These are phyloP conservation scores for Pezicula radicicola DNA, from an alignment of 2,329 filamentous ascomycete genomes.

Conservation along the genomic window DNA sequence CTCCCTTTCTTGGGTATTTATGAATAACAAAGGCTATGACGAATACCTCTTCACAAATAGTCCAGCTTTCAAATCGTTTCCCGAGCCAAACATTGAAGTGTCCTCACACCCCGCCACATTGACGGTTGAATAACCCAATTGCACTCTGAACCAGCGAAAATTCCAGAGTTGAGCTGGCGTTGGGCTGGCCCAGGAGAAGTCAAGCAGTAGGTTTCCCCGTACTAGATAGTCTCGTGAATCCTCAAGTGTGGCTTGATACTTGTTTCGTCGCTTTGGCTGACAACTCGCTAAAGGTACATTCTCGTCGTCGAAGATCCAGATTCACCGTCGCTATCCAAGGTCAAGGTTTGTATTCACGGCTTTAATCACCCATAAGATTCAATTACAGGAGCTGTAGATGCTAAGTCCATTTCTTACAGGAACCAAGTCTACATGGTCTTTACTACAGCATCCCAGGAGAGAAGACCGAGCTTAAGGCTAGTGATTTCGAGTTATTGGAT, in stretches of 20 bases:
- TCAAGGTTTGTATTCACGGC: not conserved
- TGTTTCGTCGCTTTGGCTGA: too few species aligned
- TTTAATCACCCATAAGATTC: too few species aligned
- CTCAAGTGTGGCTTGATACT: too few species aligned
- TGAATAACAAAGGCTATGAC: conserved; percentile 4
- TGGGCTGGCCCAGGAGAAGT: conserved; percentile 9
- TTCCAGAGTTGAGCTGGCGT: conserved; percentile 4
- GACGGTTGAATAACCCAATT: conserved; percentile 5
- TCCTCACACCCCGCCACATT: not conserved
- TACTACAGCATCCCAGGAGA: conserved; percentile 29
- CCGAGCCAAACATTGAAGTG: conserved; percentile 5
- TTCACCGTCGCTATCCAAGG: conserved; percentile 16
- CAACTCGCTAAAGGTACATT: conserved; percentile 8
- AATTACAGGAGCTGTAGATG: too few species aligned
- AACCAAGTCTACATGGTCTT: conserved; percentile 25
- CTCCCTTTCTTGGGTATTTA: conserved; percentile 6
- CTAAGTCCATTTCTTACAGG: too few species aligned
- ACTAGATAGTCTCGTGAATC: too few species aligned
- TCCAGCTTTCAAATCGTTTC: conserved; percentile 3
- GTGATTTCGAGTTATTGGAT: conserved; percentile 2
- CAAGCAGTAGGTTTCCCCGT: not conserved
- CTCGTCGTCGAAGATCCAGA: conserved; percentile 30
- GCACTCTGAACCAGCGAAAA: not conserved
- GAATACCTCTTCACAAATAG: conserved; percentile 6
- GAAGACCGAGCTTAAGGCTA: conserved; percentile 10